Conservation (phyloP, 2,329 filamentous ascomycete species). For the Westerdykella ornata region DNA sequence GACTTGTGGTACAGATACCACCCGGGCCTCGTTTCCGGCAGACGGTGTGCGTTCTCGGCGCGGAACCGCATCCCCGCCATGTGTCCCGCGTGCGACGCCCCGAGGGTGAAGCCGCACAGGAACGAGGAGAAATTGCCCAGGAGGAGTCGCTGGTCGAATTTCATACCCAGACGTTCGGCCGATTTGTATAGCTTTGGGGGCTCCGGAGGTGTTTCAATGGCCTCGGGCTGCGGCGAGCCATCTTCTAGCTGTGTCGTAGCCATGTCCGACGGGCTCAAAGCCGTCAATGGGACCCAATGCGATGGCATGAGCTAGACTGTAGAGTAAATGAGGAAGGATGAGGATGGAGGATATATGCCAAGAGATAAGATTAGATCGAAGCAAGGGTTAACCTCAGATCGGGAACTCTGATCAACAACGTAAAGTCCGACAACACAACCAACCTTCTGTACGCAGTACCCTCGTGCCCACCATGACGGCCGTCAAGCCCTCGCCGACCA, state of each 20-base stretch:
- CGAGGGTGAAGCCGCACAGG: conserved; percentile 62
- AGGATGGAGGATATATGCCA: no score
- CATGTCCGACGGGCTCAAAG: no score
- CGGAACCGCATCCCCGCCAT: conserved; percentile 76
- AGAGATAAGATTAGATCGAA: no score
- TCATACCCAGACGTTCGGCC: conserved; percentile 51
- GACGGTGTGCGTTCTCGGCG: conserved; percentile 91
- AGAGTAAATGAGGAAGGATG: no score
- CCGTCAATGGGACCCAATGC: no score
- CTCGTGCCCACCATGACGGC: neutral
- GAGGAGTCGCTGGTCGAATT: conserved; percentile 59
- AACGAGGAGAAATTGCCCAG: conserved; percentile 59
- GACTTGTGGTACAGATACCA: conserved; percentile 99
- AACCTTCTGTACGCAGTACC: no score
- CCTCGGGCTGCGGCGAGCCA: no score
- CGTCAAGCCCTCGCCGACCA: conserved; percentile 19
- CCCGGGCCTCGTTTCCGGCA: conserved; percentile 72
- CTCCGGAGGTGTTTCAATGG: neutral
- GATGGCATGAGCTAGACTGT: no score
- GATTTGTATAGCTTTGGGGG: conserved; percentile 3
- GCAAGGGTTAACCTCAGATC: no score
- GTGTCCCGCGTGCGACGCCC: conserved; percentile 64
- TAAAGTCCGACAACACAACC: no score
- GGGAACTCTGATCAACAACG: no score
- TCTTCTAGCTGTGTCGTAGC: no score